Percentiles rank a stretch among this genome's conserved stretches.
Conservation (phyloP, 2,329 filamentous ascomycete species). For the Endoconidiophora laricicola region DNA sequence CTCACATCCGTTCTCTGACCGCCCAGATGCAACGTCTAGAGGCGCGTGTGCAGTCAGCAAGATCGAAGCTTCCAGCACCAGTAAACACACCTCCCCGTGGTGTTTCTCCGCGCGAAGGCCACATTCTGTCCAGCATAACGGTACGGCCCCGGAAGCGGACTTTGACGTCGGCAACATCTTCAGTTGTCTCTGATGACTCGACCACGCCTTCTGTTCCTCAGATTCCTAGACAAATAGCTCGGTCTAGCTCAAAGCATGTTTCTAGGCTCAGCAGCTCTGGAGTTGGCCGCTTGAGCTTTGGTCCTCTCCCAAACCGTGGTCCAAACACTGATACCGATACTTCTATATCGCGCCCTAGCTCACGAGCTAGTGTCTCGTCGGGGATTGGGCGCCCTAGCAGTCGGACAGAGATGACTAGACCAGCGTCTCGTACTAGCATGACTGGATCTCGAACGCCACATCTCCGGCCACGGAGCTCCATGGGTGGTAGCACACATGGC, state of each 20-base stretch:
- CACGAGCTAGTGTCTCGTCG: constrained; percentile 47
- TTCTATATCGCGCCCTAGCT: constrained; percentile 49
- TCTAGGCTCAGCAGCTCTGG: constrained; percentile 44
- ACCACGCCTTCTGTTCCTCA: constrained; percentile 27
- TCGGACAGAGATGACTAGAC: constrained; percentile 39
- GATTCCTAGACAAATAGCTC: constrained; percentile 17
- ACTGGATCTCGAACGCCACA: constrained; percentile 38
- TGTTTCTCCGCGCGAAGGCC: constrained; percentile 49
- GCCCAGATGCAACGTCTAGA: constrained; percentile 96
- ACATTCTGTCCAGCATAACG: constrained; percentile 40
- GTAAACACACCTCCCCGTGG: constrained; percentile 55
- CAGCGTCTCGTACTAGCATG: constrained; percentile 48
- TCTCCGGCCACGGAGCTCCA: constrained; percentile 53
- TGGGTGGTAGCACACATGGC: constrained; percentile 43
- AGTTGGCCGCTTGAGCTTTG: constrained; percentile 46
- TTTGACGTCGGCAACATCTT: constrained; percentile 35
- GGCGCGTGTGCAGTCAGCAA: constrained; percentile 75
- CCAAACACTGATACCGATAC: constrained; percentile 27
- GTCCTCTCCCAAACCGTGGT: constrained; percentile 40
- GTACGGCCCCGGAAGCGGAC: constrained; percentile 55
- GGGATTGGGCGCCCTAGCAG: constrained; percentile 35
- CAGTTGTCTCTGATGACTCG: constrained; percentile 30
- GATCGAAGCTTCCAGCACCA: constrained; percentile 80
- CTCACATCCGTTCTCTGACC: constrained; percentile 83
- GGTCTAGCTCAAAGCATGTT: constrained; percentile 30